Evolutionary conservation across 2,329 filamentous ascomycete species (phyloP).

Genomic region (Plectosphaerella plurivora): DNA sequence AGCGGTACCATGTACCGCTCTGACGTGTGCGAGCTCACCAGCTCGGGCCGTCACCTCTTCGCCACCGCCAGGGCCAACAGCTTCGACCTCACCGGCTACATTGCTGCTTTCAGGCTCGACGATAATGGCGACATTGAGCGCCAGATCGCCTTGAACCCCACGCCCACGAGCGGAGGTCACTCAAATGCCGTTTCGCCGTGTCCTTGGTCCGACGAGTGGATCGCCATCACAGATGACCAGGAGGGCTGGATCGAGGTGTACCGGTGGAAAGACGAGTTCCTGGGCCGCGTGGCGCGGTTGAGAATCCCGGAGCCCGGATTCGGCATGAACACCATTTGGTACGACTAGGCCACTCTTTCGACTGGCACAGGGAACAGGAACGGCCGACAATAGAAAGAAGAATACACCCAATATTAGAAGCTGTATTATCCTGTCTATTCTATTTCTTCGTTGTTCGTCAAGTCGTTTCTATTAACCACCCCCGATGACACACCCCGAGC

Average conservation of each 20-base stretch:
- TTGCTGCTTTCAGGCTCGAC: slow-evolving; percentile 71
- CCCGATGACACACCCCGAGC: too few relatives aligned
- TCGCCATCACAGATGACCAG: slow-evolving; percentile 87
- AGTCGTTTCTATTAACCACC: too few relatives aligned
- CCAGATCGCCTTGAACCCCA: slow-evolving; percentile 78
- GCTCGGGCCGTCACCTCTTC: slow-evolving; percentile 71
- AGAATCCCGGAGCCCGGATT: slow-evolving; percentile 84
- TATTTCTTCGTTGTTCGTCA: too few relatives aligned
- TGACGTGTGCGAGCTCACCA: slow-evolving; percentile 73
- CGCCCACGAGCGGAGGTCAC: slow-evolving; percentile 81
- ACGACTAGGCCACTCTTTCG: slow-evolving; percentile 43
- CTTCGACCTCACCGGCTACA: slow-evolving; percentile 73
- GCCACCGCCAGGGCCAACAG: slow-evolving; percentile 78
- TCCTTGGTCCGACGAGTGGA: slow-evolving; percentile 81
- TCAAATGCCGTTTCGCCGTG: slow-evolving; percentile 84
- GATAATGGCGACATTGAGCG: slow-evolving; percentile 67
- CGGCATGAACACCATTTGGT: slow-evolving; percentile 97
- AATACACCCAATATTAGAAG: too few relatives aligned
- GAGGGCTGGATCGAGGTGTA: slow-evolving; percentile 86
- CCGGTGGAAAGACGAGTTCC: slow-evolving; percentile 76
- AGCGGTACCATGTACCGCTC: slow-evolving; percentile 68
- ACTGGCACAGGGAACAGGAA: background rate
- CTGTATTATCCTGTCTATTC: too few relatives aligned
- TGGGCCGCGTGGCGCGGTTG: slow-evolving; percentile 71
- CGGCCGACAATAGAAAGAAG: too few relatives aligned